Conservation (phyloP, 164 flowering plant genomes). For the Cinnamomum micranthum region DNA sequence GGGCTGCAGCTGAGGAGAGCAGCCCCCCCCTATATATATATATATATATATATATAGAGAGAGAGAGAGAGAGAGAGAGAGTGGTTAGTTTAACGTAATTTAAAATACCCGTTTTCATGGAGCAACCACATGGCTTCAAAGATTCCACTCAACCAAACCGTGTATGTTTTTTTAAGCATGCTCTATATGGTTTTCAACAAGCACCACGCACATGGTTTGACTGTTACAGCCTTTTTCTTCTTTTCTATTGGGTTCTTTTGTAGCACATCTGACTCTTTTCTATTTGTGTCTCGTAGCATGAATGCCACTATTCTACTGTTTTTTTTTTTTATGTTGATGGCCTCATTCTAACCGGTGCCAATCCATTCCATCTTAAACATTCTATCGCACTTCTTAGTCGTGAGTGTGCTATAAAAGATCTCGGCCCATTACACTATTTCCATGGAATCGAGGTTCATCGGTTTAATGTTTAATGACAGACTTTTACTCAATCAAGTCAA, state of each 20-base stretch:
- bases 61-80: too few relatives aligned
- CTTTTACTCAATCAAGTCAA: neutral
- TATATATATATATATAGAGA: too few relatives aligned
- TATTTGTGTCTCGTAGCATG: neutral
- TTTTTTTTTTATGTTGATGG: too few relatives aligned
- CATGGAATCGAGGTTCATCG: too few relatives aligned
- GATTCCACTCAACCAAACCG: neutral
- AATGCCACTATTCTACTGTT: neutral
- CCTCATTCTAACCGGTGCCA: neutral
- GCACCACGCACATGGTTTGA: neutral
- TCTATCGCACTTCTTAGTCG: neutral
- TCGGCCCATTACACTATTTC: too few relatives aligned
- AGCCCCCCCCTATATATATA: too few relatives aligned
- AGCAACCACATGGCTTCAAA: neutral
- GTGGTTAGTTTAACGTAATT: too few relatives aligned
- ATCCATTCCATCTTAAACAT: neutral
- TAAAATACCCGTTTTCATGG: neutral
- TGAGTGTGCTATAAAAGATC: neutral
- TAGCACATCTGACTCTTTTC: neutral
- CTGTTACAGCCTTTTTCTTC: neutral
- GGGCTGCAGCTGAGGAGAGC: too few relatives aligned
- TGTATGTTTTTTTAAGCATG: neutral
- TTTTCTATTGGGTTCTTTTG: neutral
- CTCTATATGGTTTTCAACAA: neutral
- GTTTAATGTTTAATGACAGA: too few relatives aligned